phyloP scores from a whole-genome alignment of 2,329 filamentous ascomycete species.

The Epichloe glyceriae region DNA sequence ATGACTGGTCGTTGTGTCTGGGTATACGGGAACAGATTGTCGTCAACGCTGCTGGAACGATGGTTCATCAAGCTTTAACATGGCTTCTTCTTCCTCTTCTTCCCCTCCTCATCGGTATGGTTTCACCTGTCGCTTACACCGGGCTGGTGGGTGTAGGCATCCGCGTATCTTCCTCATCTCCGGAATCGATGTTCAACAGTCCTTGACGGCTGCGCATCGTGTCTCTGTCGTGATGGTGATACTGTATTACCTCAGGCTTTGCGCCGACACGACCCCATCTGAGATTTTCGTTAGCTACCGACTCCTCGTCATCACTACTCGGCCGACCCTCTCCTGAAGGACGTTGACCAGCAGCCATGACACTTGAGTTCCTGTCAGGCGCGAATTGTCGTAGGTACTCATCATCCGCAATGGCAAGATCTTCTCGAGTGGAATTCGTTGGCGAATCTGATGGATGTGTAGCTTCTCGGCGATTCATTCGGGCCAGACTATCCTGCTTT shows the following conservation, averaged over 20 bases:
- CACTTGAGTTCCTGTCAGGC: constrained; percentile 14
- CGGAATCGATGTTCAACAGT: constrained; percentile 30
- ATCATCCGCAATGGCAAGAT: constrained; percentile 50
- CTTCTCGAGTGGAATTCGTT: constrained; percentile 44
- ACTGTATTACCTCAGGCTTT: constrained; percentile 46
- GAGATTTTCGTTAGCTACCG: constrained; percentile 27
- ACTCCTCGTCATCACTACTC: constrained; percentile 47
- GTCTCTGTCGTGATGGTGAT: constrained; percentile 27
- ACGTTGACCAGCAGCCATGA: constrained; percentile 22
- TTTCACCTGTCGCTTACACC: neutral
- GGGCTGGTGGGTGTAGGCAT: constrained; percentile 10
- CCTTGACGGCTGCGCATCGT: constrained; percentile 41
- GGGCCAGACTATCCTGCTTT: constrained; percentile 28
- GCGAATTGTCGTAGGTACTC: constrained; percentile 53
- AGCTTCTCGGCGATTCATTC: constrained; percentile 18
- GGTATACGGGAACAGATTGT: neutral
- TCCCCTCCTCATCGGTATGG: neutral
- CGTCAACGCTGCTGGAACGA: neutral
- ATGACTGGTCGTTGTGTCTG: neutral
- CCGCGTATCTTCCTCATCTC: constrained; percentile 19
- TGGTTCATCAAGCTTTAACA: neutral
- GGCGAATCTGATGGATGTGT: constrained; percentile 26
- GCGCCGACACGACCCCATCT: constrained; percentile 39
- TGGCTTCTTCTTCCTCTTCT: neutral
- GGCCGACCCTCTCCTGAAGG: constrained; percentile 36